Evolutionary conservation across 495 filamentous ascomycete genomes (phyloP).

Genomic region (Aspergillus campestris): DNA sequence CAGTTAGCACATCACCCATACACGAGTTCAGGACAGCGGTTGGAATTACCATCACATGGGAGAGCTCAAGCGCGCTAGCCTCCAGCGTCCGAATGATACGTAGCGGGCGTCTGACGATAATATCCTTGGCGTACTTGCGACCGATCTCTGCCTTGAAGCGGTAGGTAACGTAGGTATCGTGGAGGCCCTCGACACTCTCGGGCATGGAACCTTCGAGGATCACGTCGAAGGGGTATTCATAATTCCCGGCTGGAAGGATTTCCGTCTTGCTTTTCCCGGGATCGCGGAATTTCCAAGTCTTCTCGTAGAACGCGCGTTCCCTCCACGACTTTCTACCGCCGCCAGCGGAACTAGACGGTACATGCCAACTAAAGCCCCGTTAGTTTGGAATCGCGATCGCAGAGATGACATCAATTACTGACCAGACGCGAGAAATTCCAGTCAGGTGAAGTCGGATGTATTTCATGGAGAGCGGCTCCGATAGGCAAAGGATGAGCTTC

Average conservation of each 20-base stretch:
- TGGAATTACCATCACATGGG: constrained; percentile 64
- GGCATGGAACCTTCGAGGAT: constrained; percentile 65
- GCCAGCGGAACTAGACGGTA: constrained; percentile 35
- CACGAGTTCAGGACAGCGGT: background rate
- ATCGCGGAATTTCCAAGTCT: constrained; percentile 46
- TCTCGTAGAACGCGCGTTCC: constrained; percentile 48
- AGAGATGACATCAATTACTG: constrained; percentile 24
- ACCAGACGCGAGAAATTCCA: constrained; percentile 63
- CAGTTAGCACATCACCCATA: constrained; percentile 7
- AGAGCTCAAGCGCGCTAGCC: constrained; percentile 69
- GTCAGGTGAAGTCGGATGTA: constrained; percentile 63
- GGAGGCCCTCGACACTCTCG: constrained; percentile 84
- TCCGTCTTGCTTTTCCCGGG: constrained; percentile 46
- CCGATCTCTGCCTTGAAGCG: constrained; percentile 81
- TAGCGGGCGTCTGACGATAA: constrained; percentile 68
- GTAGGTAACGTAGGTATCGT: constrained; percentile 74
- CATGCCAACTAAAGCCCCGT: constrained; percentile 32
- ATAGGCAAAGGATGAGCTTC: constrained; percentile 65
- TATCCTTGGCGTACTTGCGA: constrained; percentile 71
- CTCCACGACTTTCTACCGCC: constrained; percentile 42
- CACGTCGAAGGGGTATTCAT: constrained; percentile 85
- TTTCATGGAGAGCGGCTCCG: constrained; percentile 59
- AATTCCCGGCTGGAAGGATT: constrained; percentile 65
- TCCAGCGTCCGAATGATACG: constrained; percentile 83
- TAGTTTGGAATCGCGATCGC: constrained; percentile 3